These are phyloP conservation scores for Andrographis paniculata DNA, from an alignment of 305 asterid genomes.

Conservation along the genomic window DNA sequence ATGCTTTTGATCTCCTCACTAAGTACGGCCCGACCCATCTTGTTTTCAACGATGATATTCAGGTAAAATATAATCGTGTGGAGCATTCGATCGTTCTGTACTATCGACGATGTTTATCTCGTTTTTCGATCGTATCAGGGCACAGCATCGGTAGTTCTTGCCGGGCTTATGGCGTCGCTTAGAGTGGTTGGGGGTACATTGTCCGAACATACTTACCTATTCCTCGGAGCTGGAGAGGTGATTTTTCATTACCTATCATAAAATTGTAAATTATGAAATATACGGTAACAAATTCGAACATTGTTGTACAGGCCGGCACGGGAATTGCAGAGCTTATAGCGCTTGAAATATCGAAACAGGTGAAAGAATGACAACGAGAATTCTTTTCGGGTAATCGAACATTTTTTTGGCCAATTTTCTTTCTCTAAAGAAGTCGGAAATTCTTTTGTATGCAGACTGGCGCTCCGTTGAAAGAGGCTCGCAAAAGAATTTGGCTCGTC, in stretches of 20 bases:
- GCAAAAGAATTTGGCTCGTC: constrained; percentile 87
- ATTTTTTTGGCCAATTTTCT: no score
- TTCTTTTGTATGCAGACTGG: constrained; percentile 48
- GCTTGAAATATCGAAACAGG: constrained; percentile 93
- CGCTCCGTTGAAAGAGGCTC: constrained; percentile 74
- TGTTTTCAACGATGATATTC: constrained; percentile 94
- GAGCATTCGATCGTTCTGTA: neutral
- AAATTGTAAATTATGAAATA: neutral
- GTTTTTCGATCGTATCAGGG: constrained; percentile 39
- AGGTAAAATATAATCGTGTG: constrained; percentile 29
- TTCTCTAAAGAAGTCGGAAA: neutral
- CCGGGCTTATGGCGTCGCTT: constrained; percentile 77
- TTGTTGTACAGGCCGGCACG: constrained; percentile 80
- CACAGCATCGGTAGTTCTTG: constrained; percentile 94
- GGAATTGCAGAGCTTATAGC: constrained; percentile 99
- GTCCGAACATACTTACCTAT: constrained; percentile 77
- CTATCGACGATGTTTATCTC: neutral
- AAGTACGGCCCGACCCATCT: constrained; percentile 84
- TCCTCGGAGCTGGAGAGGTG: constrained; percentile 99
- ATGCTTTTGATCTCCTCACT: constrained; percentile 89
- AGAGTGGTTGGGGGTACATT: constrained; percentile 77
- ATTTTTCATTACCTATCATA: constrained; percentile 7
- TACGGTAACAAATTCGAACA: neutral
- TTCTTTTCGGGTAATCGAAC: no score
- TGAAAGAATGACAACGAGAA: constrained; percentile 19